Evolutionary conservation across 2,329 filamentous ascomycete genomes (phyloP).

Genomic region (Pestalotiopsis sp.): DNA sequence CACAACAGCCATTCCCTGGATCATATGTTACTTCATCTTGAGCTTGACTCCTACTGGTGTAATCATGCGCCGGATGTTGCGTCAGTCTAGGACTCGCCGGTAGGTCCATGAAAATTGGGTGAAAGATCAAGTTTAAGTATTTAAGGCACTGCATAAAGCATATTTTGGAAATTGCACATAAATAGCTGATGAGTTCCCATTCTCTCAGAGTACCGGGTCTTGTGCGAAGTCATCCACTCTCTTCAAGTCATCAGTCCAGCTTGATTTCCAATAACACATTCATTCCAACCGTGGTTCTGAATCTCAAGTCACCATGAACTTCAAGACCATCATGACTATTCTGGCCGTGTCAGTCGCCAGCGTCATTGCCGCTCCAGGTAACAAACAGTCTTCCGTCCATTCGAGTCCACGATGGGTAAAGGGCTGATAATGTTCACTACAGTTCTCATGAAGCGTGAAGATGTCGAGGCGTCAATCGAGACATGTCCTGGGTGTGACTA

Average conservation of each 20-base stretch:
- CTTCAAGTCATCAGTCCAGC: neutral
- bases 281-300: neutral
- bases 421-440: neutral
- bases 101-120: no score
- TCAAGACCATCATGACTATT: slow-evolving; percentile 1
- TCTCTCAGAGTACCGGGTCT: no score
- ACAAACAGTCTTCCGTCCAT: neutral
- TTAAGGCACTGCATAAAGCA: no score
- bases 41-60: neutral
- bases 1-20: neutral
- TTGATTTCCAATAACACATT: neutral
- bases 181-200: no score
- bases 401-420: no score
- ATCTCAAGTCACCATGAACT: neutral
- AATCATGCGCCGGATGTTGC: neutral
- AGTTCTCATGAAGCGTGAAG: neutral
- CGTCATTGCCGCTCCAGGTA: slow-evolving; percentile 7
- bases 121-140: no score
- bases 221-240: no score
- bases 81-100: neutral
- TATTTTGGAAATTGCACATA: no score
- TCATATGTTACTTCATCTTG: neutral
- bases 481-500: no score
- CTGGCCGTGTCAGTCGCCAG: neutral
- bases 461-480: neutral